A percentile compares a stretch with the other conserved stretches of the same genome.
phyloP scores from a whole-genome alignment of 2,329 filamentous ascomycete species.

The Paraphoma chrysanthemicola region DNA sequence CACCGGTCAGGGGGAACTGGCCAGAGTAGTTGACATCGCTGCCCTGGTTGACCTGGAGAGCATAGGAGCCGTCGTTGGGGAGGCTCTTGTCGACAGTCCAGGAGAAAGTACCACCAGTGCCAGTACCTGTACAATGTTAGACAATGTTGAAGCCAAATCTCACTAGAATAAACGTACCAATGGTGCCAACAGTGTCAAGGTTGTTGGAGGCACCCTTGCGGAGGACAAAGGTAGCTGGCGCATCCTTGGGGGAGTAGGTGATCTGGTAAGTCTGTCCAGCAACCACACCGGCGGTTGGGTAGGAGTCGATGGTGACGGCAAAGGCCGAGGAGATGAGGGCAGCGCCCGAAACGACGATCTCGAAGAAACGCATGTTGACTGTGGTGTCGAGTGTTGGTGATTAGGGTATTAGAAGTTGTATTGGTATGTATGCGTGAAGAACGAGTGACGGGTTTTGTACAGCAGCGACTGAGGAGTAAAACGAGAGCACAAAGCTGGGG shows the following conservation, averaged over 20 bases:
- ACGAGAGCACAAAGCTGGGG: conserved; percentile 18
- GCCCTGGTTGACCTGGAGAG: conserved; percentile 64
- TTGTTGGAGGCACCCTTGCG: conserved; percentile 59
- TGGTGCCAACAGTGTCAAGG: conserved; percentile 57
- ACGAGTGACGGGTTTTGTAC: conserved; percentile 36
- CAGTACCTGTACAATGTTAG: conserved; percentile 44
- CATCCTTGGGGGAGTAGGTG: conserved; percentile 55
- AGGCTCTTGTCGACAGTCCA: conserved; percentile 59
- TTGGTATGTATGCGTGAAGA: conserved; percentile 25
- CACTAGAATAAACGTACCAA: conserved; percentile 49
- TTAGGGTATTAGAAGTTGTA: conserved; percentile 24
- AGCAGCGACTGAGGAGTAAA: conserved; percentile 13
- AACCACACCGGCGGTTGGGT: conserved; percentile 55
- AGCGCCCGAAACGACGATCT: conserved; percentile 54
- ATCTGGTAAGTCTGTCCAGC: conserved; percentile 59
- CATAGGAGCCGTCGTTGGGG: conserved; percentile 59
- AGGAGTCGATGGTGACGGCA: conserved; percentile 57
- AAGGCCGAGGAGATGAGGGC: conserved; percentile 49
- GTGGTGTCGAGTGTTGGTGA: conserved; percentile 11
- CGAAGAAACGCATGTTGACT: conserved; percentile 59
- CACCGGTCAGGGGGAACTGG: conserved; percentile 52
- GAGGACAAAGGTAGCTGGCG: conserved; percentile 62
- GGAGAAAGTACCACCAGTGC: conserved; percentile 55
- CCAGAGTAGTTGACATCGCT: conserved; percentile 63
- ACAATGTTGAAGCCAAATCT: not conserved